Percentiles rank a stretch among this genome's conserved stretches.
Evolutionary conservation across 2,329 filamentous ascomycete genomes (phyloP).

Genomic region (Cladophialophora bantiana): DNA sequence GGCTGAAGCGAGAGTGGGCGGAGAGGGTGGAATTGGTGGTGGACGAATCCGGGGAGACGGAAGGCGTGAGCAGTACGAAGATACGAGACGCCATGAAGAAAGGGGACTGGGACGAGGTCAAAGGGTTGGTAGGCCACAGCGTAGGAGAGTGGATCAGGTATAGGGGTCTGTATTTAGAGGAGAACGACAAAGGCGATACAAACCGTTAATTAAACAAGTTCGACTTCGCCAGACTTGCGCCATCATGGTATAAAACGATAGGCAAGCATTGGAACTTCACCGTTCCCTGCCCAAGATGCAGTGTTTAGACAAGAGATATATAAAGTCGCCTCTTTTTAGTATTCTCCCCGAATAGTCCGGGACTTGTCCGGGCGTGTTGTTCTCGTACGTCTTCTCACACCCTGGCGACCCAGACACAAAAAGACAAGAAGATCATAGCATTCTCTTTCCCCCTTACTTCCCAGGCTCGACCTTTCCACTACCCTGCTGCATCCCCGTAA

Average conservation of each 20-base stretch:
- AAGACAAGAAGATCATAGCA: background rate
- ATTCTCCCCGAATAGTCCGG: background rate
- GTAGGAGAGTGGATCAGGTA: slow-evolving; percentile 36
- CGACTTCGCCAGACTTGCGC: too few relatives aligned
- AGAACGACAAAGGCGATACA: background rate
- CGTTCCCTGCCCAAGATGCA: background rate
- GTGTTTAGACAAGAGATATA: background rate
- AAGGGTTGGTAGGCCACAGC: slow-evolving; percentile 44
- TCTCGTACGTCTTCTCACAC: background rate
- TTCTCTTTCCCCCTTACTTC: background rate
- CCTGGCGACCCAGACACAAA: background rate
- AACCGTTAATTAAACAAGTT: too few relatives aligned
- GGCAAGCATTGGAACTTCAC: background rate
- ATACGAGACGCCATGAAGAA: slow-evolving; percentile 48
- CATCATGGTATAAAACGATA: too few relatives aligned
- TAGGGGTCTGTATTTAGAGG: slow-evolving; percentile 27
- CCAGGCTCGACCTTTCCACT: slow-evolving; percentile 10
- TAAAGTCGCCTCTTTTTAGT: background rate
- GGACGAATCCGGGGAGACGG: slow-evolving; percentile 43
- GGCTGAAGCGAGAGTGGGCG: slow-evolving; percentile 53
- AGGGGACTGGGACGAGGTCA: slow-evolving; percentile 44
- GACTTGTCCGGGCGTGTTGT: background rate
- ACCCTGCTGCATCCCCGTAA: slow-evolving; percentile 18
- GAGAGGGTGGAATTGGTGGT: slow-evolving; percentile 52
- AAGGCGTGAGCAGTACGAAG: slow-evolving; percentile 53